Conservation (phyloP, 2,329 filamentous ascomycete genomes). For the Fusarium equiseti region DNA sequence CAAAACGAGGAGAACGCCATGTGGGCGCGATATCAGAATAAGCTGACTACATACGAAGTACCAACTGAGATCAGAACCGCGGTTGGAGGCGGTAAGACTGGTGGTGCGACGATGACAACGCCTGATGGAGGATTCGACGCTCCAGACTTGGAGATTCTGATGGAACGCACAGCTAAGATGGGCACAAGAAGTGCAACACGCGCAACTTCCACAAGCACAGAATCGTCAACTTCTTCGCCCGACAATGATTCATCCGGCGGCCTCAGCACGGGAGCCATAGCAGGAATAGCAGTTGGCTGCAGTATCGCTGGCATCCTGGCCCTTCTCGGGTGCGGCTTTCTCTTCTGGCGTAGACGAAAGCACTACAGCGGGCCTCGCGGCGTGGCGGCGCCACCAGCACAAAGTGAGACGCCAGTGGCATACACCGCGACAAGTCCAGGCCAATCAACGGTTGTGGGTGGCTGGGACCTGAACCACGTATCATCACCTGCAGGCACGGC, state of each 20-base stretch:
- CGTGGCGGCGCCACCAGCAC: slow-evolving; percentile 8
- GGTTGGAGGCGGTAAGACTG: neutral
- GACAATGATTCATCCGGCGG: neutral
- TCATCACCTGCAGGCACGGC: neutral
- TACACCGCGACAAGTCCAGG: neutral
- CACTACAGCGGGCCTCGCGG: slow-evolving; percentile 11
- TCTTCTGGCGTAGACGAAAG: neutral
- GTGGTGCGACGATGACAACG: slow-evolving; percentile 5
- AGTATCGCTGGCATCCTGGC: slow-evolving; percentile 1
- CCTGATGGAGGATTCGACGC: slow-evolving; percentile 8
- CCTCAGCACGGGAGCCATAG: slow-evolving; percentile 8
- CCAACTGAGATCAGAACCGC: slow-evolving; percentile 2
- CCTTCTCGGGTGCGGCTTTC: neutral
- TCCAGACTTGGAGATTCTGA: slow-evolving; percentile 12
- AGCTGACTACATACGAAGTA: slow-evolving; percentile 5
- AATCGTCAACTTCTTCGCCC: neutral
- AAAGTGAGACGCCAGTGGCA: neutral
- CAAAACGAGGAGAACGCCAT: slow-evolving; percentile 15
- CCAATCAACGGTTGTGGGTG: neutral
- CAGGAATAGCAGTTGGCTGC: slow-evolving; percentile 13
- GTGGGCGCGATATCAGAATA: slow-evolving; percentile 2
- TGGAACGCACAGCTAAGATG: neutral
- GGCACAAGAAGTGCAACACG: slow-evolving; percentile 7
- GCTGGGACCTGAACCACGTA: neutral
- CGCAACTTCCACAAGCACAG: neutral